These are phyloP conservation scores for Trichoderma endophyticum DNA, from an alignment of 2,329 filamentous ascomycete genomes.

Conservation along the genomic window DNA sequence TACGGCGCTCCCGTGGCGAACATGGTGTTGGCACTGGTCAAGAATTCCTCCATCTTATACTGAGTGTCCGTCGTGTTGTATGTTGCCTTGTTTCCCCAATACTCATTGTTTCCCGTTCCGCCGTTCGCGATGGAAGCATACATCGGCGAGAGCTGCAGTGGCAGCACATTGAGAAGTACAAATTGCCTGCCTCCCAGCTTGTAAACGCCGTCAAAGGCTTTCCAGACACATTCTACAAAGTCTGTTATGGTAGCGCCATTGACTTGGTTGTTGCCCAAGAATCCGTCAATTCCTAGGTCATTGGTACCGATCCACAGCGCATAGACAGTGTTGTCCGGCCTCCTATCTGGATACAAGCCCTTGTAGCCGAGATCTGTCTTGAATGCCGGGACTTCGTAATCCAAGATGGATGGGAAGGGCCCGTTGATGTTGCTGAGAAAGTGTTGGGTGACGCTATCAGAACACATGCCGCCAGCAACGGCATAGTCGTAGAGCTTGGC, in stretches of 20 bases:
- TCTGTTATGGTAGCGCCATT: conserved; percentile 57
- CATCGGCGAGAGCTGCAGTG: conserved; percentile 64
- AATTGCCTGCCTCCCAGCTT: conserved; percentile 65
- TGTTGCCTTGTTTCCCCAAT: conserved; percentile 44
- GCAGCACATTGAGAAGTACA: conserved; percentile 66
- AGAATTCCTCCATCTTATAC: conserved; percentile 46
- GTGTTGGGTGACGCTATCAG: conserved; percentile 54
- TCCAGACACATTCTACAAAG: conserved; percentile 67
- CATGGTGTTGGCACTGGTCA: conserved; percentile 47
- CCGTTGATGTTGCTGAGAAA: conserved; percentile 40
- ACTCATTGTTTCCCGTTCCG: conserved; percentile 29
- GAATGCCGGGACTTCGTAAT: conserved; percentile 60
- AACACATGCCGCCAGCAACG: conserved; percentile 69
- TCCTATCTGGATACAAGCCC: conserved; percentile 41
- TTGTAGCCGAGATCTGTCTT: conserved; percentile 44
- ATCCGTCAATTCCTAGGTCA: conserved; percentile 64
- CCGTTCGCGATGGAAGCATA: conserved; percentile 45
- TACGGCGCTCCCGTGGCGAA: conserved; percentile 50
- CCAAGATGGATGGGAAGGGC: conserved; percentile 53
- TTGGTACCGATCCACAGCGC: conserved; percentile 80
- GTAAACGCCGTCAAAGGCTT: conserved; percentile 61
- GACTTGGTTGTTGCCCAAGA: conserved; percentile 63
- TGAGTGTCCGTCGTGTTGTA: conserved; percentile 48
- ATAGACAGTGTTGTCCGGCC: conserved; percentile 63
- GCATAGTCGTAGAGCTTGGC: conserved; percentile 65